Evolutionary conservation across 1,139 yeast species (phyloP).

Genomic region (Debaryomyces subglobosus): DNA sequence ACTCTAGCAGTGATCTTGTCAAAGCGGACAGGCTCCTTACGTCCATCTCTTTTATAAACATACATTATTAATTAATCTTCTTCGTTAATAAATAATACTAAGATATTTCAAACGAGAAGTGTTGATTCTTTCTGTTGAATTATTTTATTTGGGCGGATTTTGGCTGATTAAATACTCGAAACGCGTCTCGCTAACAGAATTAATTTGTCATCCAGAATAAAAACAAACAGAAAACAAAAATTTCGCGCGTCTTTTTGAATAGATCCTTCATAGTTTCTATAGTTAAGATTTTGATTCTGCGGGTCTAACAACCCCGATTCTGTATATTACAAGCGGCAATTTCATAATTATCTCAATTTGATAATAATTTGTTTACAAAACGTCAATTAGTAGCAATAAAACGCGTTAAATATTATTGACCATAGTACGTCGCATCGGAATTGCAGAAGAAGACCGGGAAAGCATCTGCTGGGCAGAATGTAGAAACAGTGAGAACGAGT

Average conservation of each 20-base stretch:
- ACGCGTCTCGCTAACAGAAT: constrained; percentile 11
- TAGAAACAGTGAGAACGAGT: neutral
- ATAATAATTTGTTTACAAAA: constrained; percentile 1
- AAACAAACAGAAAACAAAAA: neutral
- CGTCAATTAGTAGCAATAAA: neutral
- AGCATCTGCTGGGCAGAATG: neutral
- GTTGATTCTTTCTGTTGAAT: neutral
- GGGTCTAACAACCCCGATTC: neutral
- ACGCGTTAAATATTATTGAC: constrained; percentile 1
- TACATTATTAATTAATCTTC: constrained; percentile 35
- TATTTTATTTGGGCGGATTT: constrained; percentile 3
- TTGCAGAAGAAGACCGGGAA: neutral
- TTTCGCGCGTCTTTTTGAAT: neutral
- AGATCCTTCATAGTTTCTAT: neutral
- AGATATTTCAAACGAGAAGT: constrained; percentile 4
- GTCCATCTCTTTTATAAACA: constrained; percentile 70
- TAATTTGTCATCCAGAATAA: constrained; percentile 5
- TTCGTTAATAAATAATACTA: constrained; percentile 4
- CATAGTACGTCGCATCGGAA: neutral
- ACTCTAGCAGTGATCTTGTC: constrained; percentile 62
- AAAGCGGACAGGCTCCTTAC: constrained; percentile 82
- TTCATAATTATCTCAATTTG: neutral
- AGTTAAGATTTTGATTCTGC: neutral
- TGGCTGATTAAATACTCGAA: constrained; percentile 10
- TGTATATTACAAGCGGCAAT: neutral